Conservation (phyloP, 176 grass and related monocot genomes). For the Cenchrus purpureus region DNA sequence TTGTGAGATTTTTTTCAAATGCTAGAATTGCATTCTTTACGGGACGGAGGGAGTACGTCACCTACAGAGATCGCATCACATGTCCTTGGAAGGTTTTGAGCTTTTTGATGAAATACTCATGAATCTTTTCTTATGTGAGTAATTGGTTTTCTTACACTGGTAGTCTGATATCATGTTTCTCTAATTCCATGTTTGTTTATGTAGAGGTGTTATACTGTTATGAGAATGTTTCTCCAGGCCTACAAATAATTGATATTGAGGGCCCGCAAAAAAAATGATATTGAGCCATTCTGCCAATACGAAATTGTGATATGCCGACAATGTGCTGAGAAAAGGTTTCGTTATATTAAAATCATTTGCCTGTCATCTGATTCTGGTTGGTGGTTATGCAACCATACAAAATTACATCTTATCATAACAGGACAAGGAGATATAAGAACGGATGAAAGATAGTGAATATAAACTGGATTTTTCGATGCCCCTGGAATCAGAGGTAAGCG, state of each 20-base stretch:
- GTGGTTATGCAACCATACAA: neutral
- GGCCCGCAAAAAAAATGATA: constrained; percentile 38
- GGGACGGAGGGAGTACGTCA: constrained; percentile 8
- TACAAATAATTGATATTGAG: constrained; percentile 97
- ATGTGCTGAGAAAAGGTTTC: constrained; percentile 78
- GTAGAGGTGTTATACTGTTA: constrained; percentile 4
- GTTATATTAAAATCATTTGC: constrained; percentile 37
- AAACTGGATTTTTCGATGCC: constrained; percentile 89
- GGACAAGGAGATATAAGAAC: constrained; percentile 87
- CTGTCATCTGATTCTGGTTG: constrained; percentile 9
- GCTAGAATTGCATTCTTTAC: too few species aligned
- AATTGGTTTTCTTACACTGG: constrained; percentile 10
- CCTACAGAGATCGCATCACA: constrained; percentile 74
- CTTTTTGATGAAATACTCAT: constrained; percentile 85
- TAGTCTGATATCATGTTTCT: neutral
- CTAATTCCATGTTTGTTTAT: constrained; percentile 9
- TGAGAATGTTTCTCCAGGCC: constrained; percentile 47
- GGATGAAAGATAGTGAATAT: constrained; percentile 79
- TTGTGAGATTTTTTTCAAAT: too few species aligned
- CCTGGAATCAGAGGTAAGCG: constrained; percentile 66
- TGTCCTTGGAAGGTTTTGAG: constrained; percentile 93
- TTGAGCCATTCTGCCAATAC: constrained; percentile 95
- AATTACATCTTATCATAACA: constrained; percentile 40
- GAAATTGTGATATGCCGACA: constrained; percentile 87
- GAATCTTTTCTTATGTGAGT: constrained; percentile 98